Evolutionary conservation across 2,329 filamentous ascomycete species (phyloP).

Genomic region (Claviceps cyperi): DNA sequence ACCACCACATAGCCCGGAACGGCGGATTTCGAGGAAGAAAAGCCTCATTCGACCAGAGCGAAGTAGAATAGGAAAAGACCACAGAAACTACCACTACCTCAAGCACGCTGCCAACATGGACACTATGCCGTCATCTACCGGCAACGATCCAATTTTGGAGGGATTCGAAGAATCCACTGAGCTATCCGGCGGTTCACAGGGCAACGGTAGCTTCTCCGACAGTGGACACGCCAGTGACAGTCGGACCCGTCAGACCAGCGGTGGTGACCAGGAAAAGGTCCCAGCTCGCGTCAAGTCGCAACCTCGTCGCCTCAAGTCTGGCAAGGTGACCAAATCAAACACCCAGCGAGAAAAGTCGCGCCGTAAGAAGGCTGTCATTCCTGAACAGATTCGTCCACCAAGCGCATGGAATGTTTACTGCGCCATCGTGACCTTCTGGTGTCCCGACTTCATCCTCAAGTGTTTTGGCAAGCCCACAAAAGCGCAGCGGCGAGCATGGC

Average conservation of each 20-base stretch:
- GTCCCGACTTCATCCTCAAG: conserved; percentile 66
- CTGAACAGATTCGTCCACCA: conserved; percentile 59
- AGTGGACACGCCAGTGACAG: conserved; percentile 24
- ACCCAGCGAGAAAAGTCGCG: conserved; percentile 33
- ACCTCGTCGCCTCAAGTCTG: conserved; percentile 32
- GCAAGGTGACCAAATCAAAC: conserved; percentile 39
- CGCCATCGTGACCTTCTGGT: conserved; percentile 87
- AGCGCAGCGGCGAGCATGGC: conserved; percentile 83
- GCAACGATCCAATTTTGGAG: conserved; percentile 77
- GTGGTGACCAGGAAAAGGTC: conserved; percentile 20
- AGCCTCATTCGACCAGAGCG: conserved; percentile 84
- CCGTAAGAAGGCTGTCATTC: conserved; percentile 33
- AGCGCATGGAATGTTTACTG: conserved; percentile 95
- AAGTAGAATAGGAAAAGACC: conserved; percentile 67
- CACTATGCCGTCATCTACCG: conserved; percentile 78
- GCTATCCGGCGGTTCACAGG: conserved; percentile 29
- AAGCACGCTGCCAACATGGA: conserved; percentile 91
- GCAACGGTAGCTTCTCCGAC: conserved; percentile 31
- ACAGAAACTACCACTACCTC: conserved; percentile 91
- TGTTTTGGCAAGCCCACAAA: conserved; percentile 78
- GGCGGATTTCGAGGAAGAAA: conserved; percentile 52
- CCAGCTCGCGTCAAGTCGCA: conserved; percentile 14
- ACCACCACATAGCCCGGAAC: conserved; percentile 14
- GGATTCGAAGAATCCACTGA: conserved; percentile 54
- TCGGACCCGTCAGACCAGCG: conserved; percentile 20